Evolutionary conservation across 345 rosid genomes (phyloP).

Genomic region (Toxicodendron radicans): DNA sequence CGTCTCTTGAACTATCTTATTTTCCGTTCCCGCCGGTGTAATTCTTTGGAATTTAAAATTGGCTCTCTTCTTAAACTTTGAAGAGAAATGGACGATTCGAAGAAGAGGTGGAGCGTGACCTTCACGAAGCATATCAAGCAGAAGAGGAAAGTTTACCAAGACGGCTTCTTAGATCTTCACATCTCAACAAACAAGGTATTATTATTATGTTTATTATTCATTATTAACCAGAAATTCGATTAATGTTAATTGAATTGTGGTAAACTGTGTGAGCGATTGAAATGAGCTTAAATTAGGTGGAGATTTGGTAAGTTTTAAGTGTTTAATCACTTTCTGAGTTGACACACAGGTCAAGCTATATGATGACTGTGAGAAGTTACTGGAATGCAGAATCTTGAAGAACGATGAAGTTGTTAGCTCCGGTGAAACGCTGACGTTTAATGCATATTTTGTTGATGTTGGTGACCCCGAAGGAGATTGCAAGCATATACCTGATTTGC

Average conservation of each 20-base stretch:
- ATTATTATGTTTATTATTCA: not conserved
- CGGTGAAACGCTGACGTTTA: slow-evolving; percentile 59
- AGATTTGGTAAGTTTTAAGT: not conserved
- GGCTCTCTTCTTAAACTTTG: not conserved
- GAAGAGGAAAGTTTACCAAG: slow-evolving; percentile 78
- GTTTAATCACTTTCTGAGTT: not conserved
- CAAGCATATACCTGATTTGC: slow-evolving; percentile 21
- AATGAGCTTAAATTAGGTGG: not conserved
- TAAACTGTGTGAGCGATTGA: not conserved
- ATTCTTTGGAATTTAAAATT: not conserved
- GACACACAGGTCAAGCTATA: slow-evolving; percentile 60
- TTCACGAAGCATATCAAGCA: slow-evolving; percentile 84
- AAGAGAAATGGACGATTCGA: slow-evolving; percentile 34
- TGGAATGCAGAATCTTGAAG: slow-evolving; percentile 71
- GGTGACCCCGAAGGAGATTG: slow-evolving; percentile 53
- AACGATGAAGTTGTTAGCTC: slow-evolving; percentile 53
- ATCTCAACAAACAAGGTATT: slow-evolving; percentile 59
- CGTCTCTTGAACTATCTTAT: not conserved
- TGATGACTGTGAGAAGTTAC: slow-evolving; percentile 64
- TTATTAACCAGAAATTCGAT: not conserved
- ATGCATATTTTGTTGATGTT: slow-evolving; percentile 62
- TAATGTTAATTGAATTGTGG: not conserved
- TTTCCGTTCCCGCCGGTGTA: slow-evolving; percentile 8
- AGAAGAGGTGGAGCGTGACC: slow-evolving; percentile 70
- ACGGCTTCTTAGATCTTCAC: slow-evolving; percentile 66